Conservation (phyloP, 2,329 filamentous ascomycete species). For the Pestalotiopsis sp. region DNA sequence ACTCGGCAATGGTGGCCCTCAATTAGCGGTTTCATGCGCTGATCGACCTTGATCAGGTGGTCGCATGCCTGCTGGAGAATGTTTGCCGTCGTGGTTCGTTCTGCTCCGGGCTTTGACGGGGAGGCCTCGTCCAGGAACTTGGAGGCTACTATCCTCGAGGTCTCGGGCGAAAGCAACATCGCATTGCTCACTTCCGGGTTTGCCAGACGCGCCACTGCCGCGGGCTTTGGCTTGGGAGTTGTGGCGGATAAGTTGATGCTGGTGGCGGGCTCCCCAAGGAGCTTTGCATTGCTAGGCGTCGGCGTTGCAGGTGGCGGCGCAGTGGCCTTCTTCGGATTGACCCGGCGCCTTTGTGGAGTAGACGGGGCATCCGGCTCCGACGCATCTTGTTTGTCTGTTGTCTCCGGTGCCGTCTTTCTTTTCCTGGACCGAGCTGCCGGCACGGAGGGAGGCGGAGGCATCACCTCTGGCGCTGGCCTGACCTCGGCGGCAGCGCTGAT, state of each 20-base stretch:
- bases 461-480: conserved; percentile 16
- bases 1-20: conserved; percentile 73
- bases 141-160: conserved; percentile 61
- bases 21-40: conserved; percentile 70
- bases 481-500: conserved; percentile 25
- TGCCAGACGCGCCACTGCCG: conserved; percentile 55
- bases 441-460: conserved; percentile 20
- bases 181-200: conserved; percentile 68
- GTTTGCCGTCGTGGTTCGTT: conserved; percentile 63
- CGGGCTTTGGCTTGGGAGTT: conserved; percentile 38
- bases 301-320: conserved; percentile 43
- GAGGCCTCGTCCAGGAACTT: conserved; percentile 46
- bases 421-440: conserved; percentile 30
- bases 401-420: conserved; percentile 29
- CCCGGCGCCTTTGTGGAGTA: conserved; percentile 29
- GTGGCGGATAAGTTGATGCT: conserved; percentile 17
- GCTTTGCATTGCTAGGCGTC: conserved; percentile 43
- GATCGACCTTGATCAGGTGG: conserved; percentile 73
- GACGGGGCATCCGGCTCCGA: conserved; percentile 23
- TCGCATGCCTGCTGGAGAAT: conserved; percentile 74
- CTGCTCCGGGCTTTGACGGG: conserved; percentile 42
- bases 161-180: conserved; percentile 68
- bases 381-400: not conserved
- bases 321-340: conserved; percentile 20
- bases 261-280: conserved; percentile 36